Conservation (phyloP, 306 rosid species). For the Acacia melanoxylon region DNA sequence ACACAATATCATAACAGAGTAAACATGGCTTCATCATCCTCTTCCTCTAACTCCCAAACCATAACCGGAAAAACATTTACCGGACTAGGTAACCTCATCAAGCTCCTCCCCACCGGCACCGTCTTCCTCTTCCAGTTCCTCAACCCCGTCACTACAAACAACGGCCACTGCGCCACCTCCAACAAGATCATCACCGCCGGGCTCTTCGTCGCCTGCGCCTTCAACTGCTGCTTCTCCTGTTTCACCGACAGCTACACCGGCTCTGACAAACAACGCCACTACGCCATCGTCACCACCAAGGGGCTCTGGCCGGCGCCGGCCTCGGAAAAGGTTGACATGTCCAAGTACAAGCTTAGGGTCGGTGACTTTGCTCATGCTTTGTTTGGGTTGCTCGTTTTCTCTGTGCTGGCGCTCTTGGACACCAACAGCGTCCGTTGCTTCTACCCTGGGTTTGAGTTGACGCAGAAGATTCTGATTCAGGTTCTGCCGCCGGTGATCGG, state of each 20-base stretch:
- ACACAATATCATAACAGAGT: too few species aligned
- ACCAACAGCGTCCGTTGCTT: slow-evolving; percentile 62
- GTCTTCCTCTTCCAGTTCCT: slow-evolving; percentile 70
- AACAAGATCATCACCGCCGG: slow-evolving; percentile 44
- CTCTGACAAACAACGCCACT: slow-evolving; percentile 44
- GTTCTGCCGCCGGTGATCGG: slow-evolving; percentile 66
- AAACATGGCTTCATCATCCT: too few species aligned
- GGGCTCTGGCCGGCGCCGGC: slow-evolving; percentile 68
- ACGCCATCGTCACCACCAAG: slow-evolving; percentile 48
- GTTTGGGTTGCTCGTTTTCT: slow-evolving; percentile 53
- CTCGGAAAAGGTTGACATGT: slow-evolving; percentile 37
- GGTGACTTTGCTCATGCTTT: slow-evolving; percentile 76
- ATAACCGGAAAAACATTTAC: slow-evolving; percentile 21
- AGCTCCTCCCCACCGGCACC: slow-evolving; percentile 85
- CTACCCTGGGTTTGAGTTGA: slow-evolving; percentile 51
- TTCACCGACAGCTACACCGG: slow-evolving; percentile 78
- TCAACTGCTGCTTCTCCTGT: slow-evolving; percentile 62
- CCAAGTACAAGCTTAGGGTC: slow-evolving; percentile 44
- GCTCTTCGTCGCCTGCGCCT: slow-evolving; percentile 42
- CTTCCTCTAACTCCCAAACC: neutral
- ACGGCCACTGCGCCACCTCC: slow-evolving; percentile 50
- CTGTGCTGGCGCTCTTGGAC: slow-evolving; percentile 54
- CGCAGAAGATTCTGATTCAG: slow-evolving; percentile 47
- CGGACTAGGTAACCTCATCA: slow-evolving; percentile 57
- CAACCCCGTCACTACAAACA: slow-evolving; percentile 62